Conservation (phyloP, 2,329 filamentous ascomycete species). For the Zelopaecilomyces penicillatus region DNA sequence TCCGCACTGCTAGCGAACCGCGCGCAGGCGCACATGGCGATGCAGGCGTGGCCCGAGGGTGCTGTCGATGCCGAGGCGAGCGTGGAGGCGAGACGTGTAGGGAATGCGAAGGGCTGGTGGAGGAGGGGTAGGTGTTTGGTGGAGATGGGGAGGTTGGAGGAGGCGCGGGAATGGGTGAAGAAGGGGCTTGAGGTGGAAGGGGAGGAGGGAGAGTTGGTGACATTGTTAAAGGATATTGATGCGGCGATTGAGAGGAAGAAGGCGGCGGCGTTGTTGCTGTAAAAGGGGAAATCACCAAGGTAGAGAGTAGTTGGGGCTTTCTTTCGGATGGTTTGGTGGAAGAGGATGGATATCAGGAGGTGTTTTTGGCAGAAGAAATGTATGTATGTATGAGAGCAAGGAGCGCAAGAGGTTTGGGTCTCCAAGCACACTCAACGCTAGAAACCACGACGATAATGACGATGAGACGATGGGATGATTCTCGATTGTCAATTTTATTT, state of each 20-base stretch:
- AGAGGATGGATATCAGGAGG: no score
- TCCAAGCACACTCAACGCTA: no score
- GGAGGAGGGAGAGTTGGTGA: slow-evolving; percentile 54
- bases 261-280: slow-evolving; percentile 6
- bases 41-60: slow-evolving; percentile 75
- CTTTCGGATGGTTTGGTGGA: not conserved
- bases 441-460: no score
- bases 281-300: not conserved
- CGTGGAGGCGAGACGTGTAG: slow-evolving; percentile 76
- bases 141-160: slow-evolving; percentile 83
- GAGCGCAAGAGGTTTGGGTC: no score
- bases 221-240: slow-evolving; percentile 56
- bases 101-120: slow-evolving; percentile 95
- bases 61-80: slow-evolving; percentile 81
- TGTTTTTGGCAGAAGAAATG: no score
- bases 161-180: slow-evolving; percentile 72
- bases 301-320: not conserved
- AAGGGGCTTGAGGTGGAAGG: slow-evolving; percentile 77
- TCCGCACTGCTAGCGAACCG: slow-evolving; percentile 74
- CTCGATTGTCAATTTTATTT: no score
- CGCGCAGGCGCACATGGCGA: slow-evolving; percentile 81
- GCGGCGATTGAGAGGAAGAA: slow-evolving; percentile 33
- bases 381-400: no score
- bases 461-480: no score
- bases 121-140: slow-evolving; percentile 72